These are phyloP conservation scores for Lizonia empirigonia DNA, from an alignment of 2,329 filamentous ascomycete genomes.

Conservation along the genomic window DNA sequence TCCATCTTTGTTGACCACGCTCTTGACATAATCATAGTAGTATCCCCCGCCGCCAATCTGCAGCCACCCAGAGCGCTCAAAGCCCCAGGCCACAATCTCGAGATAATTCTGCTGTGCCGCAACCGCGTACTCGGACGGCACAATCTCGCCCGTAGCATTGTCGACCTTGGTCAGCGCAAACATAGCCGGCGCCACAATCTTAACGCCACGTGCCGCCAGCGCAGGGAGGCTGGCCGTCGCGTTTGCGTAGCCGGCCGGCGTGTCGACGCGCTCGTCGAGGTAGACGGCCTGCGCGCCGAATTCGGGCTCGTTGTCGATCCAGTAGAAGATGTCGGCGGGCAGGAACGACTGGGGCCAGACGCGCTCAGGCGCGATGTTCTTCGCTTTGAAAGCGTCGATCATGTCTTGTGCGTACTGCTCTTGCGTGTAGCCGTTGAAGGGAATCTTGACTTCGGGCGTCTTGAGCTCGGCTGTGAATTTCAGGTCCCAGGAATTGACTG, in stretches of 20 bases:
- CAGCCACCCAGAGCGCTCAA: conserved; percentile 69
- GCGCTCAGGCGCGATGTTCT: conserved; percentile 47
- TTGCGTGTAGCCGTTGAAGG: conserved; percentile 70
- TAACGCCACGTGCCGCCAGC: conserved; percentile 64
- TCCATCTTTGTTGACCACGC: conserved; percentile 65
- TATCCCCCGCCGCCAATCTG: conserved; percentile 53
- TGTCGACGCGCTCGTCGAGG: conserved; percentile 65
- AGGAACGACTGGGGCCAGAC: conserved; percentile 68
- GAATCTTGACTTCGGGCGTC: conserved; percentile 71
- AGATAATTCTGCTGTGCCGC: conserved; percentile 66
- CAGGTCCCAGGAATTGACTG: conserved; percentile 63
- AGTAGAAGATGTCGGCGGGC: conserved; percentile 69
- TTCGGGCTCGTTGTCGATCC: conserved; percentile 65
- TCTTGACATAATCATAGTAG: conserved; percentile 50
- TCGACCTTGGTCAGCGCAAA: conserved; percentile 64
- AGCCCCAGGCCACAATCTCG: conserved; percentile 70
- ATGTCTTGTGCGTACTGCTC: conserved; percentile 68
- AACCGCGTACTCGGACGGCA: conserved; percentile 67
- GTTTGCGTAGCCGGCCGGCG: conserved; percentile 56
- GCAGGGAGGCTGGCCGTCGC: conserved; percentile 63
- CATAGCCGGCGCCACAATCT: conserved; percentile 67
- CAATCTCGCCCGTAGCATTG: conserved; percentile 58
- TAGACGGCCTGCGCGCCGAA: conserved; percentile 68
- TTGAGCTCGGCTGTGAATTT: conserved; percentile 62
- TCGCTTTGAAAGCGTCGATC: conserved; percentile 50